A percentile compares a stretch with the other conserved stretches of the same genome.
Conservation (phyloP, 495 filamentous ascomycete genomes). For the Hypoxylon fragiforme region DNA sequence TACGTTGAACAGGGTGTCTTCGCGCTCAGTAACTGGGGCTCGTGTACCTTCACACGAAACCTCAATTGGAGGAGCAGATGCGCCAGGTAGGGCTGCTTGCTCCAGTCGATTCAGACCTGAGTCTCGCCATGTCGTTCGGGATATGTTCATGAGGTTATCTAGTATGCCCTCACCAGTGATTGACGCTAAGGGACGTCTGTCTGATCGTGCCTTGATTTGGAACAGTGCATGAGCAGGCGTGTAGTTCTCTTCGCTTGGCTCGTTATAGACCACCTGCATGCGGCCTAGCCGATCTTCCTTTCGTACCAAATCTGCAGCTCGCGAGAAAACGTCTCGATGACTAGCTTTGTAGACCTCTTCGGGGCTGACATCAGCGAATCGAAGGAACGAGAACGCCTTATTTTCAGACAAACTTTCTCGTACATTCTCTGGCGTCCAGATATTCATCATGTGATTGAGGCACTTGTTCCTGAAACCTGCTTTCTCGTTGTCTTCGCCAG, state of each 20-base stretch:
- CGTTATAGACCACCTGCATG: constrained; percentile 50
- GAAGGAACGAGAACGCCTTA: constrained; percentile 84
- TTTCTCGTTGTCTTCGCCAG: constrained; percentile 70
- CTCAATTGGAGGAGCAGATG: constrained; percentile 86
- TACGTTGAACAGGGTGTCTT: constrained; percentile 77
- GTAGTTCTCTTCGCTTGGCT: constrained; percentile 58
- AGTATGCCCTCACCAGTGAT: constrained; percentile 76
- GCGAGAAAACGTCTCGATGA: constrained; percentile 56
- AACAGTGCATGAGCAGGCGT: constrained; percentile 76
- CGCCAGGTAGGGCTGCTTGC: constrained; percentile 71
- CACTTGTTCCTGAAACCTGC: constrained; percentile 79
- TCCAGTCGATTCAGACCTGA: constrained; percentile 77
- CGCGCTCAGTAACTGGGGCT: constrained; percentile 64
- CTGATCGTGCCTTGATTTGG: constrained; percentile 71
- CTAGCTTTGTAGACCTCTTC: constrained; percentile 70
- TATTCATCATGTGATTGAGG: constrained; percentile 77
- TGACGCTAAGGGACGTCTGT: constrained; percentile 67
- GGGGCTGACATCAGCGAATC: constrained; percentile 78
- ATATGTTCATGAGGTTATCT: constrained; percentile 76
- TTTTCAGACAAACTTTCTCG: constrained; percentile 56
- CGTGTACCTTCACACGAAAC: constrained; percentile 71
- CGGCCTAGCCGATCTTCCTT: constrained; percentile 55
- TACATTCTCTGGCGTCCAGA: constrained; percentile 84
- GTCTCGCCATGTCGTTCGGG: constrained; percentile 63
- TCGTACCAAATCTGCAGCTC: constrained; percentile 60